Percentiles rank a stretch among this genome's conserved stretches.
Evolutionary conservation across 2,329 filamentous ascomycete species (phyloP).

Genomic region (Raffaelea deltoideospora): DNA sequence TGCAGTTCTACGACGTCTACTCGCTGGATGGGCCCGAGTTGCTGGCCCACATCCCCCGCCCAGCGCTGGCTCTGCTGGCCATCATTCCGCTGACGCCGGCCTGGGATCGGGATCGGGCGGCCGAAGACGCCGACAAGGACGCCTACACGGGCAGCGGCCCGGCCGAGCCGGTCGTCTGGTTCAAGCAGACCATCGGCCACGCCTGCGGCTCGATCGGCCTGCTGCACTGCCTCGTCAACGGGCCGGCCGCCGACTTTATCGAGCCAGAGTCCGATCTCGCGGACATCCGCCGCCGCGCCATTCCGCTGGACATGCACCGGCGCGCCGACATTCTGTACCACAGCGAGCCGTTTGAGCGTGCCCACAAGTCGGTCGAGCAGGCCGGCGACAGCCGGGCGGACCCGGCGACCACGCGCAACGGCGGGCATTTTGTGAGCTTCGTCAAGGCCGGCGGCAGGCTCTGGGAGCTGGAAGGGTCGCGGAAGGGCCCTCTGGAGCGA

Average conservation of each 20-base stretch:
- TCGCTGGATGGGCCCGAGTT: slow-evolving; percentile 63
- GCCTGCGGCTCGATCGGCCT: slow-evolving; percentile 70
- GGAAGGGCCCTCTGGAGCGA: slow-evolving; percentile 59
- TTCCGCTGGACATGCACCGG: slow-evolving; percentile 40
- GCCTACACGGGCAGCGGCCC: slow-evolving; percentile 38
- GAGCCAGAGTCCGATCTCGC: slow-evolving; percentile 36
- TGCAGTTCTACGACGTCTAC: slow-evolving; percentile 72
- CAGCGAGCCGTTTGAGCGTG: slow-evolving; percentile 52
- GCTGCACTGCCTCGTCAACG: slow-evolving; percentile 59
- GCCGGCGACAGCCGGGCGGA: slow-evolving; percentile 49
- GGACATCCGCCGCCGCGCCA: slow-evolving; percentile 44
- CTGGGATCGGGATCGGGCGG: slow-evolving; percentile 20
- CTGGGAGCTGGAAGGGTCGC: slow-evolving; percentile 67
- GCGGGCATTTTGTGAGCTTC: slow-evolving; percentile 71
- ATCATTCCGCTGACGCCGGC: slow-evolving; percentile 52
- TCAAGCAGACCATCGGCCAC: slow-evolving; percentile 71
- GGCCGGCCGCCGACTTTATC: slow-evolving; percentile 40
- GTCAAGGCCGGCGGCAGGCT: slow-evolving; percentile 51
- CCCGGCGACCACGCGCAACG: slow-evolving; percentile 31
- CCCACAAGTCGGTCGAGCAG: slow-evolving; percentile 54
- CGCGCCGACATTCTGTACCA: slow-evolving; percentile 59
- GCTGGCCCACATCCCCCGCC: slow-evolving; percentile 62
- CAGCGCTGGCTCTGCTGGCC: slow-evolving; percentile 61
- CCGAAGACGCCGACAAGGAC: slow-evolving; percentile 36
- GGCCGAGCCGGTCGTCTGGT: slow-evolving; percentile 61